Evolutionary conservation across 2,329 filamentous ascomycete species (phyloP).

Genomic region (Trichoderma cornu-damae): DNA sequence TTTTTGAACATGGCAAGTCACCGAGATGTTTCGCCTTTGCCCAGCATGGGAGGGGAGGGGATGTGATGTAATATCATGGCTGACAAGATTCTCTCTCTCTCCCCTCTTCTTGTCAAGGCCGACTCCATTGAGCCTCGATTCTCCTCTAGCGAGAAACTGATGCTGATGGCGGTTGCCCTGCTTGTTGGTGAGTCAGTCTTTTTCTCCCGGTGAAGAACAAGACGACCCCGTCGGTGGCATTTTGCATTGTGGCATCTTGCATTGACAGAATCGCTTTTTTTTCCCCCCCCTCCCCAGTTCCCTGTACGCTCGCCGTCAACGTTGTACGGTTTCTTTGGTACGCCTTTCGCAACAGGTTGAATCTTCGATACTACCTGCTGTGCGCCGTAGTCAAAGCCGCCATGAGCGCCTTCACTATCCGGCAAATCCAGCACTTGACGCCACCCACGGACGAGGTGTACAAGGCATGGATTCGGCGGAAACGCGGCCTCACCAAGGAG

Average conservation of each 20-base stretch:
- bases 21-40: background rate
- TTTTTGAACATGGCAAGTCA: too few species aligned
- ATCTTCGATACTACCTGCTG: slow-evolving; percentile 16
- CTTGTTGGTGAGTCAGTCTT: slow-evolving; percentile 20
- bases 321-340: slow-evolving; percentile 19
- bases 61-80: background rate
- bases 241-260: background rate
- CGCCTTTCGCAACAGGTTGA: slow-evolving; percentile 21
- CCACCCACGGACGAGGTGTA: slow-evolving; percentile 23
- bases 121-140: slow-evolving; percentile 22
- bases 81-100: background rate
- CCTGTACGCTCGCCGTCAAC: slow-evolving; percentile 18
- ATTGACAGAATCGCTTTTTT: too few species aligned
- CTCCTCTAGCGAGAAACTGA: slow-evolving; percentile 21
- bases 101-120: too few species aligned
- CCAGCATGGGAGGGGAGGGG: too few species aligned
- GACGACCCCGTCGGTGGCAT: background rate
- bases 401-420: slow-evolving; percentile 22
- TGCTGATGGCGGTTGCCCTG: slow-evolving; percentile 18
- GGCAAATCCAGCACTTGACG: slow-evolving; percentile 26
- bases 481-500: slow-evolving; percentile 17
- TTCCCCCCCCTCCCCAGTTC: slow-evolving; percentile 16
- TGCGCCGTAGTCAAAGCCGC: slow-evolving; percentile 21
- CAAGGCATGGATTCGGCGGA: slow-evolving; percentile 24
- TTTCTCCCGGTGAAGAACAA: too few species aligned